Percentiles rank a stretch among this genome's conserved stretches.
Evolutionary conservation across 306 rosid genomes (phyloP).

Genomic region (Cucurbita pepo): DNA sequence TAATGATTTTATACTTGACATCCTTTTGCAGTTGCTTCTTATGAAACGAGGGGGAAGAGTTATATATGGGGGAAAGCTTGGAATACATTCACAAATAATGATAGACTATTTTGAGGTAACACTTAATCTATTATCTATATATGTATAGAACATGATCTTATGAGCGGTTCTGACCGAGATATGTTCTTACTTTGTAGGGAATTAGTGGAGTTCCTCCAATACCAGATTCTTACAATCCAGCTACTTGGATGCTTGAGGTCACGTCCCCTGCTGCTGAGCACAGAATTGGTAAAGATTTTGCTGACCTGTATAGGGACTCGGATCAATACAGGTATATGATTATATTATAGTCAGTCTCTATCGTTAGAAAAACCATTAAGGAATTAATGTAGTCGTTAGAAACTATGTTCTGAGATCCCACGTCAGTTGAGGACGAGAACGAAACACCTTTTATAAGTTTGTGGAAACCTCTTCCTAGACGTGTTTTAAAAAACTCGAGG

Average conservation of each 20-base stretch:
- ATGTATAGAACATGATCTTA: too few relatives aligned
- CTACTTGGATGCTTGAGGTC: conserved; percentile 89
- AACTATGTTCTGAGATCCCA: too few relatives aligned
- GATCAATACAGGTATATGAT: conserved; percentile 30
- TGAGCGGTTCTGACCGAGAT: neutral
- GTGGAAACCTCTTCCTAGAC: too few relatives aligned
- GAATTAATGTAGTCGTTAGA: too few relatives aligned
- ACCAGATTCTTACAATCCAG: conserved; percentile 61
- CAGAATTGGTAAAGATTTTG: conserved; percentile 43
- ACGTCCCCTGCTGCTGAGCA: conserved; percentile 62
- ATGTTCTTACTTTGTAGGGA: conserved; percentile 21
- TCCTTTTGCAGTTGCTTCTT: conserved; percentile 52
- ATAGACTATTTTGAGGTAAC: conserved; percentile 65
- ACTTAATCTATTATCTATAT: too few relatives aligned
- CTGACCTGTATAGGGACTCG: conserved; percentile 37
- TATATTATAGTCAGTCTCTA: too few relatives aligned
- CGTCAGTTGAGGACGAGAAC: too few relatives aligned
- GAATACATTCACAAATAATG: conserved; percentile 52
- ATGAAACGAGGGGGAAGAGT: conserved; percentile 81
- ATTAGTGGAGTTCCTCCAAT: conserved; percentile 39
- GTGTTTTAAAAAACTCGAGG: too few relatives aligned
- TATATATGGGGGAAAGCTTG: conserved; percentile 76
- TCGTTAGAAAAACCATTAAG: too few relatives aligned
- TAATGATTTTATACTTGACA: neutral
- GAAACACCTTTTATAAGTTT: too few relatives aligned